These are phyloP conservation scores for Apiotrichum gamsii DNA, from an alignment of 1,284 basidiomycete species.

Conservation along the genomic window DNA sequence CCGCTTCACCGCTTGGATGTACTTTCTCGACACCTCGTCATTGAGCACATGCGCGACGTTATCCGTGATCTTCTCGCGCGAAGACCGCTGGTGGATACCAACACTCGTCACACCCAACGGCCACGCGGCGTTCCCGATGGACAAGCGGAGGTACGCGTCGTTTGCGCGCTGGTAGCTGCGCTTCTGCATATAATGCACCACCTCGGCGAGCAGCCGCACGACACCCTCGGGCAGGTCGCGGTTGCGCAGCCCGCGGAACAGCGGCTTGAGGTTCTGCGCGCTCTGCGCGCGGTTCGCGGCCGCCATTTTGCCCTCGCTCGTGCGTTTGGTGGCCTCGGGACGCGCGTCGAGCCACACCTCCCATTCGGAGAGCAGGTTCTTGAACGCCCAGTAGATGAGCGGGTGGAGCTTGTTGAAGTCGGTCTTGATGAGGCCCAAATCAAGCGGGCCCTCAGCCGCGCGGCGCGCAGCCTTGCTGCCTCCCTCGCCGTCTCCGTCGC, in stretches of 20 bases:
- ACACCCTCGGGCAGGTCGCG: conserved; percentile 77
- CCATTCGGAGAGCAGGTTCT: conserved; percentile 89
- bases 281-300: conserved; percentile 94
- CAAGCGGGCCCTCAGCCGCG: conserved; percentile 40
- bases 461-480: conserved; percentile 5
- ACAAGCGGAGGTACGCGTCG: conserved; percentile 91
- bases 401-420: conserved; percentile 97
- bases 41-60: conserved; percentile 97
- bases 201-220: conserved; percentile 82
- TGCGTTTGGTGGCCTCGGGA: conserved; percentile 69
- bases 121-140: conserved; percentile 98
- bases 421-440: conserved; percentile 73
- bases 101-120: conserved; percentile 99
- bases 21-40: conserved; percentile 97
- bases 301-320: conserved; percentile 85
- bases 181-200: conserved; percentile 92
- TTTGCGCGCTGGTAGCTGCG: conserved; percentile 92
- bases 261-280: conserved; percentile 90
- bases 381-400: conserved; percentile 93
- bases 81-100: conserved; percentile 96
- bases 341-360: conserved; percentile 85
- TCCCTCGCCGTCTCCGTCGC: no score
- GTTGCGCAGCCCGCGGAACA: conserved; percentile 83
- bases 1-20: conserved; percentile 97
- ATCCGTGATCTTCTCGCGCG: conserved; percentile 92